Percentiles rank a stretch among this genome's conserved stretches.
These are phyloP conservation scores for Fusarium fracticaudum DNA, from an alignment of 2,329 filamentous ascomycete genomes.

Conservation along the genomic window DNA sequence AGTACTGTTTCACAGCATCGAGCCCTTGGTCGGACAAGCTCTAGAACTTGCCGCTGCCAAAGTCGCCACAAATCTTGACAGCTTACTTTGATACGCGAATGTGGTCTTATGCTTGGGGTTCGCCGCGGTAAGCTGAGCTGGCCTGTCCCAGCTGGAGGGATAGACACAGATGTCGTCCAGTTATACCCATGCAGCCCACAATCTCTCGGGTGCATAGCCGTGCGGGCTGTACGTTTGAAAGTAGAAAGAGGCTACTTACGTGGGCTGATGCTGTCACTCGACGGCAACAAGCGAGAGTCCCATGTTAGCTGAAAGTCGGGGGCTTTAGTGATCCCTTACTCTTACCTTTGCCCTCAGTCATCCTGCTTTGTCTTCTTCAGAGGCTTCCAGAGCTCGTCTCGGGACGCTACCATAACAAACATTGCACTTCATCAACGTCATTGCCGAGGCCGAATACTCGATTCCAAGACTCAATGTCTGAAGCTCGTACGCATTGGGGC, in stretches of 20 bases:
- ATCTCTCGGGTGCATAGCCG: background rate
- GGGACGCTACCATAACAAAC: background rate
- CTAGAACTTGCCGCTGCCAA: background rate
- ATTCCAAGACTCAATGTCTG: constrained; percentile 20
- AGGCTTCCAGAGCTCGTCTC: background rate
- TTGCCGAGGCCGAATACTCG: background rate
- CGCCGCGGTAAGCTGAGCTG: background rate
- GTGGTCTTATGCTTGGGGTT: background rate
- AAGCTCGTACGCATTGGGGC: constrained; percentile 34
- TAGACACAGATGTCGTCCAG: constrained; percentile 10
- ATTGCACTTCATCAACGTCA: background rate
- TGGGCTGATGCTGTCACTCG: background rate
- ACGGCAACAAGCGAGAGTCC: constrained; percentile 18
- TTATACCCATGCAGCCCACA: constrained; percentile 15
- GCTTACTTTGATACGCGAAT: background rate
- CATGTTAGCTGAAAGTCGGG: constrained; percentile 2
- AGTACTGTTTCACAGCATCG: background rate
- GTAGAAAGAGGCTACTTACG: background rate
- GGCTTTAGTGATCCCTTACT: background rate
- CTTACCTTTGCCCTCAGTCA: background rate
- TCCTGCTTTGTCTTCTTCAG: background rate
- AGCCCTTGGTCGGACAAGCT: constrained; percentile 3
- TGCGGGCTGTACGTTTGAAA: constrained; percentile 6
- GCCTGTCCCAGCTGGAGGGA: background rate
- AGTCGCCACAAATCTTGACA: background rate